Evolutionary conservation across 768 basidiomycete genomes (phyloP), one percentile per base, ranked within the genome.

Genomic region (Mycena latifolia): DNA sequence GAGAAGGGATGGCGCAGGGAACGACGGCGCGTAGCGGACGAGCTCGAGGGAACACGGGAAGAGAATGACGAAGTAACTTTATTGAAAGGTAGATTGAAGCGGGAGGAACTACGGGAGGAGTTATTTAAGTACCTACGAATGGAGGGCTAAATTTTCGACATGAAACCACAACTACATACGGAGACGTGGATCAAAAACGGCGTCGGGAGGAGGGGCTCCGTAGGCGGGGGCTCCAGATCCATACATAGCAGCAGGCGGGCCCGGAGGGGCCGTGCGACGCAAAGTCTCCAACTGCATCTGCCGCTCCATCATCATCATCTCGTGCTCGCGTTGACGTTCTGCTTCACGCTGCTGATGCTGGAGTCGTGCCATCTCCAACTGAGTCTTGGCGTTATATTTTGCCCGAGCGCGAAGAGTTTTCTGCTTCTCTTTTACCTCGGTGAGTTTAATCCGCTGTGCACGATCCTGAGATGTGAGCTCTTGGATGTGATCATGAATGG

Each of bases 351-450:
- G 7, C 25, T 47, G 46, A 11, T 47, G 56, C 29, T 64, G n/a
- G 56, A 70, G n/a, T 24, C 50, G 31, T 8, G 37, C 55, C 18
- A 67, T 8, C 56, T 70, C 69, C 24, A 63, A 63, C 24, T 24
- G 25, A 27, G n/a, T 24, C 28, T 55, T 41, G 10, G 37, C 37
- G 8, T 55, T 41, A 39, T 55, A 55, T 45, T 55, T 55, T 10
- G 27, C 55, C 24, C 15, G 24, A 4, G 39, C 25, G 27, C 55
- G 55, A n/a, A 17, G 20, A 5, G 55, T 55, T 11, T 45, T 41
- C 12, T 45, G 18, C 24, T 45, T 2, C 24, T 55, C 41, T 37
- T 29, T 43, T 4, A 45, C 11, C 12, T 43, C 41, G 8, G 41
- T 18, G 3, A 55, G 15, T 22, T 55, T 55, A 11, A 55, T 2